Evolutionary conservation across 2,329 filamentous ascomycete species (phyloP).

Genomic region (Zymoseptoria crescenta): DNA sequence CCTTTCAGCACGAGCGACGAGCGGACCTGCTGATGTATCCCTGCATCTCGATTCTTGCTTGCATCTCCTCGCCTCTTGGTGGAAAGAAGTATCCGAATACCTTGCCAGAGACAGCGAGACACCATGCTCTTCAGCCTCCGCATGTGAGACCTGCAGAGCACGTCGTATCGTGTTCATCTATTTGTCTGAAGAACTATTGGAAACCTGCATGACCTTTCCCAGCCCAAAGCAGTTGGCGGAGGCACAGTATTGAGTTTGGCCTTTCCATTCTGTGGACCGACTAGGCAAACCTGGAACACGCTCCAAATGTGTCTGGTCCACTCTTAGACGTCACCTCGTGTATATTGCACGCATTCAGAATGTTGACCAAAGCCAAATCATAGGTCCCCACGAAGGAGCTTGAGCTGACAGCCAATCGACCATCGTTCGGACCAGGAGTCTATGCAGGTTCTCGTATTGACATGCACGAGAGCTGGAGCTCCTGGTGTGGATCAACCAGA

Average conservation of each 20-base stretch:
- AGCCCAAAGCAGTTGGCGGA: not conserved
- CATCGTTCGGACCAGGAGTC: not conserved
- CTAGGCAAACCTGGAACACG: not conserved
- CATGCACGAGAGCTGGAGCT: not conserved
- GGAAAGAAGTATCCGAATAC: not conserved
- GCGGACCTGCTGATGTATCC: not conserved
- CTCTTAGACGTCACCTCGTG: not conserved
- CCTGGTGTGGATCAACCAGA: not conserved
- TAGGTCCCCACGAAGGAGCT: not conserved
- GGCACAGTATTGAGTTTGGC: not conserved
- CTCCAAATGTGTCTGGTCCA: not conserved
- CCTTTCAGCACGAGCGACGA: not conserved
- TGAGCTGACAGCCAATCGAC: not conserved
- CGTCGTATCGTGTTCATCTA: not conserved
- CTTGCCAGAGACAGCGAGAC: not conserved
- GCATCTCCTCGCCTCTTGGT: not conserved
- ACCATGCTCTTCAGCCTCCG: not conserved
- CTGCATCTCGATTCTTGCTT: not conserved
- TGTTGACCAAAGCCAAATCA: not conserved
- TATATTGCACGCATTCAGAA: not conserved
- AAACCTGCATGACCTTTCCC: not conserved
- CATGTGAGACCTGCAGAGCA: not conserved
- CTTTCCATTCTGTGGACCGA: not conserved
- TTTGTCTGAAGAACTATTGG: not conserved
- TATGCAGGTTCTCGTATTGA: not conserved